A percentile compares a stretch with the other conserved stretches of the same genome.
Evolutionary conservation across 208 protist genomes (phyloP).

Genomic region (Wallacemonas sp.): DNA sequence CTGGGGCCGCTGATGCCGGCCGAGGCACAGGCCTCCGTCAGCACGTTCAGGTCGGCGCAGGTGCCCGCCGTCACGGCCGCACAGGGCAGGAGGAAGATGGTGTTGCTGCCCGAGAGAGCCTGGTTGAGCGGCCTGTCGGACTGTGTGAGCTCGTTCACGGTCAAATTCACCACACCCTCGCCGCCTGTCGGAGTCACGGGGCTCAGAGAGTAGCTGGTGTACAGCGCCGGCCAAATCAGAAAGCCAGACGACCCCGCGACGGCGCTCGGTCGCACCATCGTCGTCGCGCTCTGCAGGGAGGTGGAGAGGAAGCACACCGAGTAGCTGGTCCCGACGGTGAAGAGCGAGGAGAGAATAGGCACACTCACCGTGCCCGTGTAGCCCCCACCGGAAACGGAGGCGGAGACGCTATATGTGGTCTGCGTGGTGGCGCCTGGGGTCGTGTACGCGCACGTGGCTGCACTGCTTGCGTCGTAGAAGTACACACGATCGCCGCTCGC

Average conservation of each 20-base stretch:
- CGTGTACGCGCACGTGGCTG: conserved; percentile 20
- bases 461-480: conserved; percentile 38
- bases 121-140: conserved; percentile 51
- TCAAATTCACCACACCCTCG: conserved; percentile 55
- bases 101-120: conserved; percentile 53
- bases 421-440: conserved; percentile 16
- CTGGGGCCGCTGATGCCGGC: conserved; percentile 20
- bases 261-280: conserved; percentile 38
- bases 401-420: conserved; percentile 40
- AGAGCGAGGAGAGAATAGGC: conserved; percentile 41
- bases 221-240: conserved; percentile 69
- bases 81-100: conserved; percentile 74
- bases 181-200: conserved; percentile 45
- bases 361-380: conserved; percentile 40
- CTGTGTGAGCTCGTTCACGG: conserved; percentile 39
- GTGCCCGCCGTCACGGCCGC: conserved; percentile 20
- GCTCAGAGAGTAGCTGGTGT: conserved; percentile 50
- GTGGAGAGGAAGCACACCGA: conserved; percentile 73
- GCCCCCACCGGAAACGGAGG: conserved; percentile 40
- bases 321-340: conserved; percentile 57
- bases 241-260: conserved; percentile 23
- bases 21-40: conserved; percentile 46
- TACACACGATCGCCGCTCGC: conserved; percentile 61
- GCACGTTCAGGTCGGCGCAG: conserved; percentile 41
- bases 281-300: conserved; percentile 25